These are phyloP conservation scores for Beauveria brongniartii DNA, from an alignment of 2,329 filamentous ascomycete genomes.

Conservation along the genomic window DNA sequence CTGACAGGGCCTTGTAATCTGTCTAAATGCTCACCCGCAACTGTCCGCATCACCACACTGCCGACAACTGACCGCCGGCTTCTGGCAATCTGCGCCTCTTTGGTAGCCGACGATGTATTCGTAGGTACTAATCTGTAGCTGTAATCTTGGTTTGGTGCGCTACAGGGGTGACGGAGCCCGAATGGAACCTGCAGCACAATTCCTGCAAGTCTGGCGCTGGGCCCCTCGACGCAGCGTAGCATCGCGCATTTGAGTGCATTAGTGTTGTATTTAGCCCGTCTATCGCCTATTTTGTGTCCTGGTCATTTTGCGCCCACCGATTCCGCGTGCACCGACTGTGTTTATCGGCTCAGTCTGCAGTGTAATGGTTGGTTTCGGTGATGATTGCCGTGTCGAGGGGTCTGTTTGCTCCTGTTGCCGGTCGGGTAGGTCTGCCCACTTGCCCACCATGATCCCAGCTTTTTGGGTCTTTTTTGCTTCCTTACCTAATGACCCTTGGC, in stretches of 20 bases:
- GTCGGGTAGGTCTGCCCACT: no score
- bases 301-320: neutral
- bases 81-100: no score
- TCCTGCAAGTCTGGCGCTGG: neutral
- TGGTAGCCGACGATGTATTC: no score
- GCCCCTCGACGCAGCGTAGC: neutral
- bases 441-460: neutral
- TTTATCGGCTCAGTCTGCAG: neutral
- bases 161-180: neutral
- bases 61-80: no score
- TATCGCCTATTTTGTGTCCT: neutral
- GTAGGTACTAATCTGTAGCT: neutral
- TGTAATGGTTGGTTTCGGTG: no score
- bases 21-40: no score
- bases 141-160: neutral
- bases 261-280: neutral
- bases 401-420: no score
- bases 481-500: neutral
- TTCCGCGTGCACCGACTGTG: neutral
- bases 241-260: conserved; percentile 3
- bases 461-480: neutral
- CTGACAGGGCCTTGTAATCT: no score
- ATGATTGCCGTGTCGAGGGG: no score
- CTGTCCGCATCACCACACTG: no score
- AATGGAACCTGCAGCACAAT: neutral